Evolutionary conservation across 306 rosid species (phyloP), one percentile per base, ranked within the genome.

Genomic region (Elaeagnus macrophylla): DNA sequence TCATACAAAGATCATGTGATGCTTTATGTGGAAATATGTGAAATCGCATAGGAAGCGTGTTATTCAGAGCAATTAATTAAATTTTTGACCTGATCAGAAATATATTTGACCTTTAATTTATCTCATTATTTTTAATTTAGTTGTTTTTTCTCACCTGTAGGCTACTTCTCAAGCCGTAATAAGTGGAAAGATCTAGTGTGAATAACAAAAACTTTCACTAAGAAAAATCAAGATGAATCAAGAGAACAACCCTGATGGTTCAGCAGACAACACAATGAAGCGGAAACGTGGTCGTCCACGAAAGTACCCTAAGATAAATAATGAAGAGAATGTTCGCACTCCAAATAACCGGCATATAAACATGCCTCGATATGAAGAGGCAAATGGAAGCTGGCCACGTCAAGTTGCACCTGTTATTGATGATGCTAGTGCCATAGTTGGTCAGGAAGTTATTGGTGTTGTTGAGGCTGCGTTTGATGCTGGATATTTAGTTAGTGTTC

Each of bases 231-330:
- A 66, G 70, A 66, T 7, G n/a, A 69, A 79, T 70, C 88, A 65
- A 50, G 81, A 60, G 62, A 71, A 72, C 60, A 76, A 57, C 50
- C 74, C 71, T 44, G 84, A 78, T 78, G 75, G 76, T 43, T 80
- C 79, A 3, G 79, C 78, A 57, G 84, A 82, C 59, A 59, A 67
- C 69, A 84, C 88, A n/a, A 48, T 69, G 79, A 91, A 86, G 89
- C 89, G 95, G 2, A 86, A 87, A 69, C 94, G 97, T 16, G 97
- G 97, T 20, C 97, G 97, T 41, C 97, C 97, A 8, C 77, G 96
- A 59, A 91, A 91, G 77, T 78, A 81, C 62, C 97, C 95, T 5
- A 80, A 59, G 56, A 64, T 76, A 39, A 75, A 67, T 69, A n/a
- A 47, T 14, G 89, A 68, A 53, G 94, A 62, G 47, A 63, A 65